Evolutionary conservation across 306 rosid species (phyloP), one percentile per base, ranked within the genome.

Genomic region (Castanopsis chinensis): DNA sequence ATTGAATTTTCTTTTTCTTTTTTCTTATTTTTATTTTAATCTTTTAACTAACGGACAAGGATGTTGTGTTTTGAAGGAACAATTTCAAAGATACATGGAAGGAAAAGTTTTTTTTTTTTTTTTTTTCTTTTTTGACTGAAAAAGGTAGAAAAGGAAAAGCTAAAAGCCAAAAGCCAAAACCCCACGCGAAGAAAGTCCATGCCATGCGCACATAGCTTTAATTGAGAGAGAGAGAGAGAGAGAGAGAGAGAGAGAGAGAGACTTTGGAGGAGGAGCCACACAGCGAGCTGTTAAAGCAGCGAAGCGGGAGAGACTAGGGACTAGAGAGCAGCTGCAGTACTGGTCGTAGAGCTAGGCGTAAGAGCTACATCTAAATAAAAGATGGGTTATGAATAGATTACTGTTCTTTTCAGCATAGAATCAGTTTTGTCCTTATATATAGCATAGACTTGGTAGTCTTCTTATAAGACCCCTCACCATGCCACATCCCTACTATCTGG

Each of bases 301-400:
- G 68, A 60, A 28, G 81, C 77, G 56, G 30, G 74, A 78, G 78
- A 83, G 71, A 73, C 78, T 73, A 70, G 86, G 84, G 80, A 80
- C 84, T 78, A 85, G 85, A 80, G 75, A 78, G 67, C 71, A 37
- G 43, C 43, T 37, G 43, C 10, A 77, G 72, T 67, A 32, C 32
- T n/a, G 13, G 13, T 43, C 20, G 79, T 78, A 69, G 68, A 65
- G 37, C 41, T 6, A 37, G 63, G 73, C 1, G 82, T 33, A 21
- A 57, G 32, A 77, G 71, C 49, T 69, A 28, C 33, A 23, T 32
- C 76, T 49, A 73, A 32, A 15, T n/a, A 82, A 72, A 67, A n/a
- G 41, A 73, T 57, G 23, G 35, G 14, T 35, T 30, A 43, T 53
- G 30, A 69, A 4, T 14, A 18, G 57, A 13, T 71, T 76, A 25